Percentiles rank a stretch among this genome's conserved stretches.
Evolutionary conservation across 768 basidiomycete genomes (phyloP).

Genomic region (Phylloporus rhodoxanthus): DNA sequence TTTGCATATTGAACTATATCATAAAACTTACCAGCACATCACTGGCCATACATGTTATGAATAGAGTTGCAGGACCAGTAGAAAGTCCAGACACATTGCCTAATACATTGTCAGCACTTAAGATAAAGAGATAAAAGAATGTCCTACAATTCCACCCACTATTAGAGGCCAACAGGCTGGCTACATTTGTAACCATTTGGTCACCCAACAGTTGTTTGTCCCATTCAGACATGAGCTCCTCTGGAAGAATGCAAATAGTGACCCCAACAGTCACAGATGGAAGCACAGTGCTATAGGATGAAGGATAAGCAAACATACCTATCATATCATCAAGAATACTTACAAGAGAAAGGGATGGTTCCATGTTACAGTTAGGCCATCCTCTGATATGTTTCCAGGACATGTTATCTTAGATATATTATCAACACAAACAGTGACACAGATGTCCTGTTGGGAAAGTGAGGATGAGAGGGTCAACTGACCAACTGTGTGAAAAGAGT

Average conservation of each 20-base stretch:
- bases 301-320: not conserved
- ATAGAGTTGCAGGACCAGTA: not conserved
- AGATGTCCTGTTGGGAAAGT: not conserved
- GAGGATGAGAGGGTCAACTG: not conserved
- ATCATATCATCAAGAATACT: not conserved
- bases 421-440: not conserved
- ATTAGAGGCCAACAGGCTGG: not conserved
- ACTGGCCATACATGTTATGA: not conserved
- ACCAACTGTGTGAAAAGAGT: not conserved
- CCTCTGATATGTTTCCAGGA: not conserved
- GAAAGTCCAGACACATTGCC: not conserved
- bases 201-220: not conserved
- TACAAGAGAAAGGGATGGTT: slow-evolving; percentile 1
- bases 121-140: not conserved
- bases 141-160: not conserved
- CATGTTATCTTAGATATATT: not conserved
- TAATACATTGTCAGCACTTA: not conserved
- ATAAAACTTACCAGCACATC: not conserved
- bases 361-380: not conserved
- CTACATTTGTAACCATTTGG: not conserved
- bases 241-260: not conserved
- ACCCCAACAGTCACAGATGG: not conserved
- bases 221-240: not conserved
- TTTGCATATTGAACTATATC: not conserved
- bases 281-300: not conserved